A percentile compares a stretch with the other conserved stretches of the same genome.
Evolutionary conservation across 768 basidiomycete species (phyloP).

Genomic region (Neoboletus subvelutipes): DNA sequence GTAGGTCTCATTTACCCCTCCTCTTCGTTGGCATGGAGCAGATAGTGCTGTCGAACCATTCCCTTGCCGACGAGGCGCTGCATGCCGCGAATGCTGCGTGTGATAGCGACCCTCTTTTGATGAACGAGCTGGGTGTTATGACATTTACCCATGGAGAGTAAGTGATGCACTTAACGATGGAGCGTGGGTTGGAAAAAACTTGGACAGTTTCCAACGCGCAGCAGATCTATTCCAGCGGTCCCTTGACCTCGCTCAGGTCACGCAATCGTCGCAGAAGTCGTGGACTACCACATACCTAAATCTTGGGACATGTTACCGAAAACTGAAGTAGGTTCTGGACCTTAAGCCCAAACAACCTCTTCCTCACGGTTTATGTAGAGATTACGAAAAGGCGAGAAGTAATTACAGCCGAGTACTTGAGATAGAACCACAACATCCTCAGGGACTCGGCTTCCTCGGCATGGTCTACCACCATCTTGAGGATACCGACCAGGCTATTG

Average conservation of each 20-base stretch:
- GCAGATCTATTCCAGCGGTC: constrained; percentile 70
- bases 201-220: constrained; percentile 67
- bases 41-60: constrained; percentile 80
- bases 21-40: constrained; percentile 99
- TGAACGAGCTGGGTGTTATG: constrained; percentile 93
- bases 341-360: not conserved
- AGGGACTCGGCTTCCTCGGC: constrained; percentile 86
- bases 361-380: constrained; percentile 32
- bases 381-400: constrained; percentile 62
- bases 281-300: constrained; percentile 94
- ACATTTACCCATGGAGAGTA: constrained; percentile 85
- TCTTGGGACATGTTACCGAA: constrained; percentile 85
- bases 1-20: constrained; percentile 90
- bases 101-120: constrained; percentile 81
- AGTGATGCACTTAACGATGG: constrained; percentile 27
- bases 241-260: constrained; percentile 77
- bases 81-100: constrained; percentile 80
- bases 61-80: constrained; percentile 85
- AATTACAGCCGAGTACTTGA: constrained; percentile 81
- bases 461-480: constrained; percentile 79
- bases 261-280: constrained; percentile 78
- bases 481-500: constrained; percentile 75
- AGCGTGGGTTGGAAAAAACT: constrained; percentile 28
- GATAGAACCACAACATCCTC: constrained; percentile 80
- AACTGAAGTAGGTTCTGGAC: constrained; percentile 57